Conservation (phyloP, 176 grass and related monocot genomes). For the Guadua angustifolia region DNA sequence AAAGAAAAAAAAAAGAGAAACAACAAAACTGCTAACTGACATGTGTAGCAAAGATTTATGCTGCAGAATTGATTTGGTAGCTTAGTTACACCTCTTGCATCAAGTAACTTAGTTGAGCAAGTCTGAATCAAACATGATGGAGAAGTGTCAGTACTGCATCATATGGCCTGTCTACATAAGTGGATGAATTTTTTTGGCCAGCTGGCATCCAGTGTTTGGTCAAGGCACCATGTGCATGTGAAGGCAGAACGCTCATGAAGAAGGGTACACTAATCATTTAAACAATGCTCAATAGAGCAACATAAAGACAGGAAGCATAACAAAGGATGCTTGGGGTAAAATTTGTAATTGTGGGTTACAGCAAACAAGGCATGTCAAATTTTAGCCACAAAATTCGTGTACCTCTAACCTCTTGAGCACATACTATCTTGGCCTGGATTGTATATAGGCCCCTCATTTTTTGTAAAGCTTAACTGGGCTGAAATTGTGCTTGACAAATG, state of each 20-base stretch:
- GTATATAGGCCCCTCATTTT: background rate
- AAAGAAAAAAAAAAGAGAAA: background rate
- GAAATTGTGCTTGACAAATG: background rate
- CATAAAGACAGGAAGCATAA: background rate
- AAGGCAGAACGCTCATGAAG: background rate
- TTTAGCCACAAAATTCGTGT: background rate
- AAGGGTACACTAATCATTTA: constrained; percentile 16
- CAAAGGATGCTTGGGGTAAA: background rate
- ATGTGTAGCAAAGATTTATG: background rate
- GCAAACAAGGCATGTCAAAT: background rate
- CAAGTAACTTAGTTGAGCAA: background rate
- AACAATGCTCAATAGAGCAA: background rate
- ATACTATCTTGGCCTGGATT: background rate
- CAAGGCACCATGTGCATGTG: constrained; percentile 18
- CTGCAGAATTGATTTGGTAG: background rate
- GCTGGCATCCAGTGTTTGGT: constrained; percentile 14
- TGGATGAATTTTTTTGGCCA: background rate
- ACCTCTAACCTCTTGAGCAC: background rate
- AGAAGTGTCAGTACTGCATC: background rate
- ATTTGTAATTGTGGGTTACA: background rate
- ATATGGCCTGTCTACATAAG: constrained; percentile 3
- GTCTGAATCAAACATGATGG: background rate
- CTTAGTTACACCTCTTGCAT: background rate
- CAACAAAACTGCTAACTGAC: background rate
- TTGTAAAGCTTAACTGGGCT: background rate